phyloP scores from a whole-genome alignment of 192 early-diverging fungal genomes.

The Spizellomyces sp. region DNA sequence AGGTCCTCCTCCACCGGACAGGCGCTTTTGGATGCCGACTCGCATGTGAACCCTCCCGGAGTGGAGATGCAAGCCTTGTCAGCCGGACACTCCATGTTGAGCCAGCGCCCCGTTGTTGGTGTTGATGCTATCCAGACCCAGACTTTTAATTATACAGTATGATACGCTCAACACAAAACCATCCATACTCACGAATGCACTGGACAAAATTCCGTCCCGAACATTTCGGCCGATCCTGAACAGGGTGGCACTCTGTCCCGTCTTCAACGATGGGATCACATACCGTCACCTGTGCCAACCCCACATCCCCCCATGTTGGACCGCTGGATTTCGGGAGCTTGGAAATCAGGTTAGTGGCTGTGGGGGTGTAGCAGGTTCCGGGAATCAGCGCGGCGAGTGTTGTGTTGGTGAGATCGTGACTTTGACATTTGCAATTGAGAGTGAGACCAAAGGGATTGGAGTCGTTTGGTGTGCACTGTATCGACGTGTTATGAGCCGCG shows the following conservation, averaged over 20 bases:
- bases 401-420: too few species aligned
- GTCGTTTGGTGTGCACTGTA: too few species aligned
- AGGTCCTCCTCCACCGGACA: too few species aligned
- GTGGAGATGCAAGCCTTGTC: not conserved
- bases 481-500: too few species aligned
- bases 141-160: not conserved
- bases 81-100: not conserved
- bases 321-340: too few species aligned
- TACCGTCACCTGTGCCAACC: not conserved
- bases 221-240: not conserved
- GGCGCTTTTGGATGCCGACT: not conserved
- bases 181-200: not conserved
- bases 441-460: too few species aligned
- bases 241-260: not conserved
- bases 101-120: not conserved
- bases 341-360: too few species aligned
- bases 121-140: not conserved
- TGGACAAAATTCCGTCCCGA: not conserved
- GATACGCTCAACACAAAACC: too few species aligned
- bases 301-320: not conserved
- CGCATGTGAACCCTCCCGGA: constrained; percentile 2
- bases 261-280: not conserved
- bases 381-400: too few species aligned
- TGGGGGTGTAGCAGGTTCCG: too few species aligned
- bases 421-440: too few species aligned